Evolutionary conservation across 2,329 filamentous ascomycete genomes (phyloP).

Genomic region (Neopestalotiopsis rosae): DNA sequence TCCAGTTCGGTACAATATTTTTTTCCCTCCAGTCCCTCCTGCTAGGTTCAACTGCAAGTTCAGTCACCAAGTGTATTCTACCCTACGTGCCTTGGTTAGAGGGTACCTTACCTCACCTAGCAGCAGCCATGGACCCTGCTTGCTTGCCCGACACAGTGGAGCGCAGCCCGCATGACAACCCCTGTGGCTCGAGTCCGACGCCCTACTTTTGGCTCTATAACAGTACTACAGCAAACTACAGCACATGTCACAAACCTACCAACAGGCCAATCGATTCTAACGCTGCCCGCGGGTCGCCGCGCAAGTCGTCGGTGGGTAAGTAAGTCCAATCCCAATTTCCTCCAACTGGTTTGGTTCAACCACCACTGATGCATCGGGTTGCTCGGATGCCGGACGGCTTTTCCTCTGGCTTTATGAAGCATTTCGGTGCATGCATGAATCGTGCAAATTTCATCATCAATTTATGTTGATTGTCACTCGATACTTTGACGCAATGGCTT

Average conservation of each 20-base stretch:
- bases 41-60: slow-evolving; percentile 3
- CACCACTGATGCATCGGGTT: neutral
- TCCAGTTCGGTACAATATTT: neutral
- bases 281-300: neutral
- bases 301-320: neutral
- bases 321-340: neutral
- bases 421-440: neutral
- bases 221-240: too few relatives aligned
- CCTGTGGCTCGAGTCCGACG: too few relatives aligned
- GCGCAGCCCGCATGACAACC: too few relatives aligned
- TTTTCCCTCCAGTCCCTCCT: neutral
- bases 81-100: neutral
- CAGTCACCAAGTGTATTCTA: neutral
- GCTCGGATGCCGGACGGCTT: neutral
- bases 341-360: neutral
- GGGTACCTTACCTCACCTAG: neutral
- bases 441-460: neutral
- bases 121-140: neutral
- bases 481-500: too few relatives aligned
- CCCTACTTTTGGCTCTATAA: too few relatives aligned
- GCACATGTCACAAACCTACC: too few relatives aligned
- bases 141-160: neutral
- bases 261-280: neutral
- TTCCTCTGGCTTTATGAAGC: neutral
- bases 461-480: neutral